Evolutionary conservation across 192 early-diverging fungal species (phyloP), one percentile per base, ranked within the genome.

Genomic region (Lunasporangiospora selenospora): DNA sequence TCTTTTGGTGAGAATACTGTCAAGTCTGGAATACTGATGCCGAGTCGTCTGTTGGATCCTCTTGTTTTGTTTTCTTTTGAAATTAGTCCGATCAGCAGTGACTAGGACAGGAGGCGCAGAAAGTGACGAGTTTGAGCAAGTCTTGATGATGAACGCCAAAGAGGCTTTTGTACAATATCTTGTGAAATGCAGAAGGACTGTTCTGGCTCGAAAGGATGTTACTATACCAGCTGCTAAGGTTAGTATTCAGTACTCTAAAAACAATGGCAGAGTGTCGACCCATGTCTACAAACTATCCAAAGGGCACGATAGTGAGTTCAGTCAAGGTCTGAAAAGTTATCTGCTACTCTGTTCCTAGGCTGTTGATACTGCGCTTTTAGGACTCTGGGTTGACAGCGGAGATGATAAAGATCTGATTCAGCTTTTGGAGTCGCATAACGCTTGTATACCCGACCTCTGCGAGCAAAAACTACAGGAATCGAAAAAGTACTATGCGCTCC

Each of bases 401-500:
- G 64, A 65, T 3, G 44, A 59, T 32, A 33, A 58, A 21, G 34
- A 32, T 31, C 48, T 80, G 27, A 43, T 30, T 24, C 41, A 24
- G 10, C 56, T 80, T 18, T 56, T 86, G 6, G 60, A 67, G 38
- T 64, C 71, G 12, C 44, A 71, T 2, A 91, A 90, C 54, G 49
- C 77, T 33, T 85, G 82, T 48, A 46, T 31, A 19, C 38, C 83
- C 8, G 75, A 78, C 23, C 62, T 79, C 29, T 62, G 83, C 23
- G 83, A 80, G 58, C 36, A 69, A 30, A 60, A 84, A 27, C 62
- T 93, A n/a, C 12, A 42, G 21, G 56, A 79, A 2, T 38, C 69
- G 26, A 70, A 83, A 81, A 78, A 80, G 56, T 82, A 81, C 60
- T 91, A 88, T 64, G 83, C 83, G 7, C 64, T 91, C 0, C 80